Evolutionary conservation across 768 basidiomycete species (phyloP), one percentile per base, ranked within the genome.

Genomic region (Tricholoma saponaceum): DNA sequence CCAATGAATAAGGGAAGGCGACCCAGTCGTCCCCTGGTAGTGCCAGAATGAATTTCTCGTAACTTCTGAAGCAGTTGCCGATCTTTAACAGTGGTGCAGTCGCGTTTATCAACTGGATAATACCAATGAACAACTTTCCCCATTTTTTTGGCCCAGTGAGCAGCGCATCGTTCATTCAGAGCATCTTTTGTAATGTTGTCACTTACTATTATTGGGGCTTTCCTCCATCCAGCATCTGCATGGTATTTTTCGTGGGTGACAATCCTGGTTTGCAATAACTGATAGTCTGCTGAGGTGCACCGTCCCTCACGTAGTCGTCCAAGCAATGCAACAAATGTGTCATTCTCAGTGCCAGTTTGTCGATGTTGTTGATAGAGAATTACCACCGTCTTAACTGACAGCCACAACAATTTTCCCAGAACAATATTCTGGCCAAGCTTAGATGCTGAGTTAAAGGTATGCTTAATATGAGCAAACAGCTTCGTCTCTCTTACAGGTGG

Each of bases 181-280:
- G 54, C 56, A 33, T 62, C 58, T 43, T 62, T 58, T 2, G 51
- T 39, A 1, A 35, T 14, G 47, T 62, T 62, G 9, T 47, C 22
- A 20, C 7, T 37, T 4, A 59, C 52, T 13, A 62, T 57, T 0
- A 59, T 51, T 9, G 56, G 58, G 3, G 55, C 46, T 12, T 52
- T 4, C 2, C 0, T 16, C 35, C 46, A 59, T 10, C 1, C 16
- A 32, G 14, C 23, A 30, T 46, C 23, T 16, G 10, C 4, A 4
- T 12, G 4, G 13, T 23, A 43, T 22, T 43, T 30, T 4, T 6
- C 28, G 3, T 30, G 8, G 2, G 44, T 35, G 22, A 51, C 5
- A 12, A 51, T 18, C 8, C 53, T n/a, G 5, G 28, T 18, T n/a
- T 28, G 22, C 5, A 61, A 22, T 5, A 61, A 12, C 2, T 33